Base-by-base conservation (phyloP, 768 basidiomycete species). In the Pisolithus orientalis region DNA sequence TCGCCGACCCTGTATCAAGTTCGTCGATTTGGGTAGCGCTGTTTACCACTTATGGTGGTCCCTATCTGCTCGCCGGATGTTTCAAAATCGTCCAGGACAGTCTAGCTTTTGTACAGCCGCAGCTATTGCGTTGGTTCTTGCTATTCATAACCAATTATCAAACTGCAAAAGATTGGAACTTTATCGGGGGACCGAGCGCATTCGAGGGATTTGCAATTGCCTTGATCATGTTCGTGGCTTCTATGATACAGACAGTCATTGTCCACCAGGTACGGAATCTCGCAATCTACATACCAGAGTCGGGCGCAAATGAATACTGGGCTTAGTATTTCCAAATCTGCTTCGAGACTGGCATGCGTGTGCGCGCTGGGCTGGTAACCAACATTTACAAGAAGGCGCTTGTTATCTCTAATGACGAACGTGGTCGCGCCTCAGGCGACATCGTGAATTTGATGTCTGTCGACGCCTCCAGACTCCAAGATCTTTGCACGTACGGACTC, bases 391-490 rank as follows among this genome's bases (percentile, higher is more conserved):
- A 82, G 47, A 96, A 97, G 65, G 80, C 92, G 0, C 74, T 98
- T 21, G 77, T 90, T 4, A 78, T 98, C 8, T 90, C 89, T 2
- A 93, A 87, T 59, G 88, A 91, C 53, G 93, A 91, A 61, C 82
- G 87, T 5, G 77, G 80, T 9, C 82, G 90, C 39, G 79, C 89
- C 0, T 83, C 90, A 0, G 94, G 95, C 1, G 94, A 96, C 64
- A 94, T 96, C 34, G 92, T 96, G 56, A 97, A 96, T 63, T 69
- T 95, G 31, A 94, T 94, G 86, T 87, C 85, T 7, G 92, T 95
- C 13, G 90, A 93, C 57, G 81, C 90, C 0, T 83, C 80, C 13
- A 73, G 87, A 34, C 68, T 93, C 40, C 88, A 91, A 58, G 90
- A 93, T 53, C 73, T 92, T 25, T 89, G 87, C 64, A 81, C 84